Base-by-base conservation (phyloP, 2,329 filamentous ascomycete genomes). In the Neonectria coccinea region DNA sequence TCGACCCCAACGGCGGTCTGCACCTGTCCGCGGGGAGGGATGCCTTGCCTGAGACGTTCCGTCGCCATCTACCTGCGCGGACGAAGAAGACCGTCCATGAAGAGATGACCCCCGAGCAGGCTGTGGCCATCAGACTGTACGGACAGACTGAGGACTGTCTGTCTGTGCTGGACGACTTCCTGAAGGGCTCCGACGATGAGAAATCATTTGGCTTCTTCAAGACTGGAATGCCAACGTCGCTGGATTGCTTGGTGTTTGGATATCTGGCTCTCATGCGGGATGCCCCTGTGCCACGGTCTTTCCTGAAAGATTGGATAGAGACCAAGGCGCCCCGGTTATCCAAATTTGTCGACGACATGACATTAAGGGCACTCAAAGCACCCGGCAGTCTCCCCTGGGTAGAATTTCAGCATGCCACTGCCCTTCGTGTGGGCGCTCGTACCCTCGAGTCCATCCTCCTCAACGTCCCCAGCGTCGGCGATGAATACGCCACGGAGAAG, bases 221-320 rank as follows among this genome's bases (percentile, higher is more conserved):
- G 2, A 59, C 63, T 1, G 64, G 65, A 0, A 48, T 64, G 14
- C 48, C 76, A 4, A 77, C 78, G 0, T 78, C 70, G 22, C 66
- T 97, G 25, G 94, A 97, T 78, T 97, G 92, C 75, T 78, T 97
- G 51, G 90, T 89, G 0, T 88, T 93, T 72, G 96, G 90, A 11
- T 97, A 97, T 76, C 81, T 98, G 39, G 85, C 88, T 2, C 80
- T 97, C 54, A 91, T 96, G 82, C 82, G 91, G 22, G 79, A 82
- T 57, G 78, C 79, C 8, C 73, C 78, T 12, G 82, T 85, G 4
- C 84, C 84, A 3, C 79, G 79, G 48, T 71, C 76, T 11, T 81
- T 81, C 55, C 58, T 81, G 12, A 77, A 79, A 56, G 79, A 83
- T 56, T 84, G 82, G 73, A 74, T 85, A 2, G 59, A 68, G 25